A percentile compares a stretch with the other conserved stretches of the same genome.
Evolutionary conservation across 176 grass and related monocot genomes (phyloP).

Genomic region (Coix lacrymajobi): DNA sequence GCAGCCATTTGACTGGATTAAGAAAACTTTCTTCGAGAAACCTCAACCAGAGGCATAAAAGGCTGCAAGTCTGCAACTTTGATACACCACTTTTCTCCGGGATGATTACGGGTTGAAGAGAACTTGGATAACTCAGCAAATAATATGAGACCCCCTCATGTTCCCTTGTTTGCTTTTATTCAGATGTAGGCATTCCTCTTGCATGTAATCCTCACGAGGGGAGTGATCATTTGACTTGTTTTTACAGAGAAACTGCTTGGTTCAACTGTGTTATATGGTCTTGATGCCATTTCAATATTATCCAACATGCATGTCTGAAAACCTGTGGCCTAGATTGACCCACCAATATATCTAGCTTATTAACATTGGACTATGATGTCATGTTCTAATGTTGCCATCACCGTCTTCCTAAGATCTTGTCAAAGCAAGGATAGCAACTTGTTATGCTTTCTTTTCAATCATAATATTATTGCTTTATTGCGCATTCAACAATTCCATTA

Average conservation of each 20-base stretch:
- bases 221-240: slow-evolving; percentile 19
- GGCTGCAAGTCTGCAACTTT: slow-evolving; percentile 13
- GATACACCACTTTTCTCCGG: slow-evolving; percentile 13
- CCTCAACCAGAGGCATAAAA: slow-evolving; percentile 36
- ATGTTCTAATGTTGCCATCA: background rate
- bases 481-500: background rate
- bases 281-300: background rate
- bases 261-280: background rate
- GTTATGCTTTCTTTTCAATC: background rate
- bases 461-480: too few relatives aligned
- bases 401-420: background rate
- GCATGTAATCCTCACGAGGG: slow-evolving; percentile 19
- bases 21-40: slow-evolving; percentile 80
- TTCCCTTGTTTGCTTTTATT: slow-evolving; percentile 35
- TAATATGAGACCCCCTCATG: slow-evolving; percentile 33
- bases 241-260: slow-evolving; percentile 4
- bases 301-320: background rate
- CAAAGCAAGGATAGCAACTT: too few relatives aligned
- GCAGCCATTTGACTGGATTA: slow-evolving; percentile 84
- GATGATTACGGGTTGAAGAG: slow-evolving; percentile 34
- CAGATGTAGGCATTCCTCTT: slow-evolving; percentile 39
- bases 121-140: slow-evolving; percentile 36
- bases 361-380: background rate
- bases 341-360: background rate
- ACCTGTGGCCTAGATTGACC: background rate